Evolutionary conservation across 1,139 yeast genomes (phyloP).

Genomic region (Saccharomyces pastorianus): DNA sequence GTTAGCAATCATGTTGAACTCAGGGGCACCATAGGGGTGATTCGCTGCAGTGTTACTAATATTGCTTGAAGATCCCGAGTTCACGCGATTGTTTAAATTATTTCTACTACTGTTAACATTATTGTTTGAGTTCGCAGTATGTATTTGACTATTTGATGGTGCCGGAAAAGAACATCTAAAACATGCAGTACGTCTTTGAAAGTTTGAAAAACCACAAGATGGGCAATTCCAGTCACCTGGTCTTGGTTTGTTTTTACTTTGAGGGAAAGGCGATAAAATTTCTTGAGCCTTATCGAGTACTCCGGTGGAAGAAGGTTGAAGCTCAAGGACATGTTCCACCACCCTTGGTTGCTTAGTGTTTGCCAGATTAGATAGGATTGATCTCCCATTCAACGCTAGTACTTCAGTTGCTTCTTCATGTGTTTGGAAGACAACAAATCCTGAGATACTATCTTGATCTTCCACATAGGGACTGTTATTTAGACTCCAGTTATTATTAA

Average conservation of each 20-base stretch:
- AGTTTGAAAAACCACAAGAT: conserved; percentile 89
- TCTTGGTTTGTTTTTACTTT: conserved; percentile 81
- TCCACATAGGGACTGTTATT: conserved; percentile 30
- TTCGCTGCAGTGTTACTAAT: background rate
- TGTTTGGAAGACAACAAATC: conserved; percentile 76
- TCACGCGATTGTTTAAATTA: background rate
- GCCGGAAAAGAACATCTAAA: conserved; percentile 89
- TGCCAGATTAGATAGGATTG: conserved; percentile 29
- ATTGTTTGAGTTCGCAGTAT: conserved; percentile 11
- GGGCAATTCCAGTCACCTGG: conserved; percentile 99
- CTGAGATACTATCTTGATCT: conserved; percentile 42
- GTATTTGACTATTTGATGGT: conserved; percentile 45
- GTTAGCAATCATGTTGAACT: background rate
- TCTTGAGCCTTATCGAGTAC: conserved; percentile 79
- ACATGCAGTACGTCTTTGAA: conserved; percentile 91
- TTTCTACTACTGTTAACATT: conserved; percentile 11
- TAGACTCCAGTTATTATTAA: conserved; percentile 18
- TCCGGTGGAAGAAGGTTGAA: conserved; percentile 73
- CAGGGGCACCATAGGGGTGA: background rate
- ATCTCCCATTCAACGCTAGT: conserved; percentile 62
- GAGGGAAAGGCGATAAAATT: conserved; percentile 75
- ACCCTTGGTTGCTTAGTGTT: conserved; percentile 39
- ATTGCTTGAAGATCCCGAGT: background rate
- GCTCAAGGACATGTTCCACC: conserved; percentile 64
- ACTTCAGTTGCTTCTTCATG: conserved; percentile 84